These are phyloP conservation scores for Candida nanaspora DNA, from an alignment of 805 yeast genomes.

Conservation along the genomic window DNA sequence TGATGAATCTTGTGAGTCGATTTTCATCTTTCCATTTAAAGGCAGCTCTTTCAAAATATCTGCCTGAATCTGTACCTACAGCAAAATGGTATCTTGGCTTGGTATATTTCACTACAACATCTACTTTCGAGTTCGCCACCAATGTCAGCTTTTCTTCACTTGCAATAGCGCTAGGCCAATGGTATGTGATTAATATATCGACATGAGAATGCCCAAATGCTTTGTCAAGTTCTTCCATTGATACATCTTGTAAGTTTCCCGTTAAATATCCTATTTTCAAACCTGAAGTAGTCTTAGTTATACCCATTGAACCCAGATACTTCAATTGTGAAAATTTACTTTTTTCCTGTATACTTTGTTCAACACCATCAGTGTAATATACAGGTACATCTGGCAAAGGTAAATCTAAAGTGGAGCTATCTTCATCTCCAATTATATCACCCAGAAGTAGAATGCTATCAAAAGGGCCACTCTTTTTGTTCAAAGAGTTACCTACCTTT, in stretches of 20 bases:
- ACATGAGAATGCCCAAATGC: conserved; percentile 17
- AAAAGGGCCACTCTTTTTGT: conserved; percentile 61
- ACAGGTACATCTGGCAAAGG: conserved; percentile 16
- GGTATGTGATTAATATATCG: conserved; percentile 52
- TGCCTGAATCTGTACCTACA: conserved; percentile 41
- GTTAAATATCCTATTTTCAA: conserved; percentile 40
- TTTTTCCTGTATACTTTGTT: background rate
- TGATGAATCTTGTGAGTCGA: conserved; percentile 52
- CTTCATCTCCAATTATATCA: conserved; percentile 23
- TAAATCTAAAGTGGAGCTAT: conserved; percentile 1
- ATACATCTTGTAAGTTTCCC: conserved; percentile 25
- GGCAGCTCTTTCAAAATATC: conserved; percentile 47
- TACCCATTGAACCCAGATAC: conserved; percentile 27
- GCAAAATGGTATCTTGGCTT: conserved; percentile 67
- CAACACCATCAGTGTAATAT: conserved; percentile 19
- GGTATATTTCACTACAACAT: conserved; percentile 32
- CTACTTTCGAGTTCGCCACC: conserved; percentile 40
- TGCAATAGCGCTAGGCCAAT: conserved; percentile 55
- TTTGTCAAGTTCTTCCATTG: conserved; percentile 7
- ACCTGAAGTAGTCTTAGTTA: conserved; percentile 35
- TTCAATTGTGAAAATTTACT: conserved; percentile 19
- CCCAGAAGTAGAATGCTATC: conserved; percentile 49
- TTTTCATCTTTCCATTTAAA: conserved; percentile 46
- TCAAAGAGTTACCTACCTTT: conserved; percentile 38
- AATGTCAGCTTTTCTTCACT: conserved; percentile 33